phyloP scores from a whole-genome alignment of 1,284 basidiomycete species.

The Cutaneotrichosporon mucoides region DNA sequence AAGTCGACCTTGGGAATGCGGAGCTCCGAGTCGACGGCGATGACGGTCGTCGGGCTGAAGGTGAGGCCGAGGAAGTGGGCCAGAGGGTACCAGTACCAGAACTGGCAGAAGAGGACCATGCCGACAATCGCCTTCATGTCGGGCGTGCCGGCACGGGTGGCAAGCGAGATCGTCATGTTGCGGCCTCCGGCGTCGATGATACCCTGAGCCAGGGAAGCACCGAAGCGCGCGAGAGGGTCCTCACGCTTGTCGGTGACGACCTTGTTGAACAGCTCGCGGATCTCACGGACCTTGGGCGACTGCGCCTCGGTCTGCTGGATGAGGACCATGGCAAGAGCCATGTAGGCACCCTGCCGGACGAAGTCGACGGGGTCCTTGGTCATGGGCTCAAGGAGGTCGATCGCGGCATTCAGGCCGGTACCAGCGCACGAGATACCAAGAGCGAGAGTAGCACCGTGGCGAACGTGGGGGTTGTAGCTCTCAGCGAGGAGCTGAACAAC shows the following conservation, averaged over 20 bases:
- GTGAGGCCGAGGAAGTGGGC: slow-evolving; percentile 89
- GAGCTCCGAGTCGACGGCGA: slow-evolving; percentile 78
- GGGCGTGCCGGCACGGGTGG: slow-evolving; percentile 78
- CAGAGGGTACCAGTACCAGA: slow-evolving; percentile 99
- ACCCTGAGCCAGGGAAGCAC: slow-evolving; percentile 88
- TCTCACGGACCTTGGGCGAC: slow-evolving; percentile 71
- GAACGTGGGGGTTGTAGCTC: slow-evolving; percentile 97
- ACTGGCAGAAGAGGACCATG: slow-evolving; percentile 93
- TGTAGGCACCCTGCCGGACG: slow-evolving; percentile 93
- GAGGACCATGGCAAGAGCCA: slow-evolving; percentile 90
- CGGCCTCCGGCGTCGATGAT: slow-evolving; percentile 94
- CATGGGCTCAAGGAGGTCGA: slow-evolving; percentile 93
- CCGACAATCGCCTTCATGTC: slow-evolving; percentile 92
- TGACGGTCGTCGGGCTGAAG: slow-evolving; percentile 89
- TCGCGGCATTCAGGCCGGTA: slow-evolving; percentile 90
- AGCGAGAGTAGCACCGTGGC: slow-evolving; percentile 90
- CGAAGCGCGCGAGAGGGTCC: slow-evolving; percentile 94
- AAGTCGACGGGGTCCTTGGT: slow-evolving; percentile 95
- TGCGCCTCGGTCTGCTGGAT: slow-evolving; percentile 90
- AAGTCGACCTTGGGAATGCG: slow-evolving; percentile 90
- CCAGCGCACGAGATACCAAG: slow-evolving; percentile 90
- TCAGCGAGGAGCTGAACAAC: slow-evolving; percentile 93
- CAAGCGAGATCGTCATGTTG: slow-evolving; percentile 87
- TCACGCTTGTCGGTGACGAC: slow-evolving; percentile 92
- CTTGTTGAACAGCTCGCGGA: slow-evolving; percentile 77